phyloP scores from a whole-genome alignment of 202 grass and related monocot genomes.

The Alloteropsis angusta region DNA sequence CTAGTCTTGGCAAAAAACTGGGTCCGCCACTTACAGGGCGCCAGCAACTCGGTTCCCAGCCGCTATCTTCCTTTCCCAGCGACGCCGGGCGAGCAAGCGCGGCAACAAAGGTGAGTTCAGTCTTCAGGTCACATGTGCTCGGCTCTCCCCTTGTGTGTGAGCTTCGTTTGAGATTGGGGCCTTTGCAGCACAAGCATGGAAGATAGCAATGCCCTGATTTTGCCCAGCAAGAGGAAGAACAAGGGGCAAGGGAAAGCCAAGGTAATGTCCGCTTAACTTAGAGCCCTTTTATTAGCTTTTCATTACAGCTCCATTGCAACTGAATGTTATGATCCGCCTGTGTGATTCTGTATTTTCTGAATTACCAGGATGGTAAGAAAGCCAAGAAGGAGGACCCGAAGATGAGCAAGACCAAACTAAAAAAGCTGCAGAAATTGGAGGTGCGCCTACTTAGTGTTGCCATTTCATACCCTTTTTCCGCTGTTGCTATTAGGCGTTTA shows the following conservation, averaged over 20 bases:
- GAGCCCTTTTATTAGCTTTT: not conserved
- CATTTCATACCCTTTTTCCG: not conserved
- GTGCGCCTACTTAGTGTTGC: conserved; percentile 27
- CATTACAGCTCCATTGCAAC: not conserved
- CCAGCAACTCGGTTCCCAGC: not conserved
- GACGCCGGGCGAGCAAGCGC: not conserved
- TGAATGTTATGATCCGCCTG: not conserved
- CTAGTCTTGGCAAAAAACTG: too few relatives aligned
- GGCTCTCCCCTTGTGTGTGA: not conserved
- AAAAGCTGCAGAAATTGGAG: conserved; percentile 69
- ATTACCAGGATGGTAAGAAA: conserved; percentile 43
- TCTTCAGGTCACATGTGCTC: not conserved
- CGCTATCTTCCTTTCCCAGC: not conserved
- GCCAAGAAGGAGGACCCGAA: conserved; percentile 39
- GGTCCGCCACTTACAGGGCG: not conserved
- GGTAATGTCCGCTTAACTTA: conserved; percentile 29
- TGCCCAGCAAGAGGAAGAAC: conserved; percentile 62
- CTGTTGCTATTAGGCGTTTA: not conserved
- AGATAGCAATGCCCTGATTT: conserved; percentile 60
- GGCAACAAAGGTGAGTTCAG: not conserved
- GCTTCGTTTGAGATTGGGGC: not conserved
- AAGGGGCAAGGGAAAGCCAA: conserved; percentile 55
- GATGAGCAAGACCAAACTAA: conserved; percentile 80
- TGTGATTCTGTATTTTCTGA: conserved; percentile 2
- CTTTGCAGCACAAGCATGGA: conserved; percentile 35